A percentile compares a stretch with the other conserved stretches of the same genome.
Evolutionary conservation across 306 rosid species (phyloP).

Genomic region (Pyrus communis): DNA sequence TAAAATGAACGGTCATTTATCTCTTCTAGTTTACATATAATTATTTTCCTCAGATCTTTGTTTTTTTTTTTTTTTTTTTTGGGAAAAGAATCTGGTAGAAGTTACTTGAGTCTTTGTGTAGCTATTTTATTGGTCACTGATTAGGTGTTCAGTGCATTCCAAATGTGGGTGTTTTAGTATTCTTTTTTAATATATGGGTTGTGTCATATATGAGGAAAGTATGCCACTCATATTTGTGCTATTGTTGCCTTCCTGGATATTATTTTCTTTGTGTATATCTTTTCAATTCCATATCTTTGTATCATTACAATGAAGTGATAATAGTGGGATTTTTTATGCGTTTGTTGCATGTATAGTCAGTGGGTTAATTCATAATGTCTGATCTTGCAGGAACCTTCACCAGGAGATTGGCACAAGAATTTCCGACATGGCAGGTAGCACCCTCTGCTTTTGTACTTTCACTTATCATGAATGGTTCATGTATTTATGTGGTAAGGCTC

Average conservation of each 20-base stretch:
- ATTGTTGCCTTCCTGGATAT: background rate
- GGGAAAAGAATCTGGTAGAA: background rate
- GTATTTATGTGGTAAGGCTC: background rate
- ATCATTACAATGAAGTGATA: background rate
- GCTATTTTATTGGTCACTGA: too few relatives aligned
- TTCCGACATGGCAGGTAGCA: conserved; percentile 92
- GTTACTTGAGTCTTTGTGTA: background rate
- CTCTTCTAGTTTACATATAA: background rate
- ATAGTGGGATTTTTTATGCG: background rate
- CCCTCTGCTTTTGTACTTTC: conserved; percentile 11
- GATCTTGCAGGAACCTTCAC: conserved; percentile 76
- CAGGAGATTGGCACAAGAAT: conserved; percentile 73
- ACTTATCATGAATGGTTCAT: background rate
- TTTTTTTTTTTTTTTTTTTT: background rate
- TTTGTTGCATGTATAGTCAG: conserved; percentile 8
- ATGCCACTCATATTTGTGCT: background rate
- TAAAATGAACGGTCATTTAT: background rate
- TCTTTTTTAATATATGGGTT: background rate
- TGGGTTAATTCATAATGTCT: conserved; percentile 1
- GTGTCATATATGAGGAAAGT: background rate
- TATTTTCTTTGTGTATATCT: background rate
- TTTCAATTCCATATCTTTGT: background rate
- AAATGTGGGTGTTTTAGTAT: background rate
- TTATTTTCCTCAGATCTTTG: background rate
- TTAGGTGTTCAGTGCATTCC: background rate